Base-by-base conservation (phyloP, 345 rosid genomes). In the Ceriops zippeliana region DNA sequence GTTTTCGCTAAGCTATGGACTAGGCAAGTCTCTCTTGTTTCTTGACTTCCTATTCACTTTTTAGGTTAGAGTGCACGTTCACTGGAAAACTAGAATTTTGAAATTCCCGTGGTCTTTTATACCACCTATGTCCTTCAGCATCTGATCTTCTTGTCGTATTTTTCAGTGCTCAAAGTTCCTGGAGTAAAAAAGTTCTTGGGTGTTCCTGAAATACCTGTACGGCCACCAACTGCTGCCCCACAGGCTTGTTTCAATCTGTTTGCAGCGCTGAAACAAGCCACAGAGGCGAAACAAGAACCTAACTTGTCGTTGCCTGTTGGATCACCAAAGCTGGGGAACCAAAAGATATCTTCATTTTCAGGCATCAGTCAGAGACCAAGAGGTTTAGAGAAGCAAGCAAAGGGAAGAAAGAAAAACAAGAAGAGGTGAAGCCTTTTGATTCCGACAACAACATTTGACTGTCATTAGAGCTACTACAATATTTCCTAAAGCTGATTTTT, bases 391-490 rank as follows among this genome's bases (percentile, higher is more conserved):
- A 90, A 79, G 68, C 90, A 87, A 73, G 96, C 86, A 0, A 89
- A 90, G 66, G 88, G 83, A 68, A 89, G 87, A 78, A 90, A 86
- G 85, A 92, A 83, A 83, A 86, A 69, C 84, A 87, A 82, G 83
- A 92, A 79, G 83, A 82, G 81, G 78, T 88, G 80, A 88, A 24
- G 7, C 57, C 59, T 24, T 2, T 24, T 24, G 26, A 24, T 15
- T 24, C 49, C 49, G 13, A 56, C 28, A 56, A 56, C 22, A 19
- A 56, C 28, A 0, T 4, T 56, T 15, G 16, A 56, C 59, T 56
- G 59, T 5, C 59, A 0, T 5, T 22, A 9, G 3, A 54, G 27
- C 1, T 54, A 54, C 6, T 56, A 24, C 9, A 8, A 11, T 24
- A 42, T 56, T 3, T 56, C 59, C 30, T 10, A 56, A 56, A 56